Conservation (phyloP, 805 yeast species). For the Barnettozyma botsteinii region DNA sequence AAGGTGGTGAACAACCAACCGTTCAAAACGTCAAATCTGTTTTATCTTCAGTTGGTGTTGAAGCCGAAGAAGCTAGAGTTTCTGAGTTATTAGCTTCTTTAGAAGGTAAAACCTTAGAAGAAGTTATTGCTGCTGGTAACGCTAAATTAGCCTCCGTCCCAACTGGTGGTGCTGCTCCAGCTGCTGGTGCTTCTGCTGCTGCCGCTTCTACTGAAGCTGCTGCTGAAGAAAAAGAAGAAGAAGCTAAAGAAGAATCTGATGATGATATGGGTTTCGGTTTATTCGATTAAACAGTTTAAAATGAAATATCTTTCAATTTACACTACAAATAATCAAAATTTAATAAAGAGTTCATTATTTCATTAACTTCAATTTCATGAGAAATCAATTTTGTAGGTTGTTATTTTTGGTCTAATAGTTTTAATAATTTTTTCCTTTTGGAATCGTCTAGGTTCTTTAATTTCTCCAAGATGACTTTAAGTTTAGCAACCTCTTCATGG, state of each 20-base stretch:
- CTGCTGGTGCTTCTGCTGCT: constrained; percentile 50
- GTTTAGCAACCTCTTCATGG: constrained; percentile 15
- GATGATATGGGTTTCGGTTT: constrained; percentile 79
- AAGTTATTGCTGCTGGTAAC: constrained; percentile 75
- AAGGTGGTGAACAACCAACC: constrained; percentile 80
- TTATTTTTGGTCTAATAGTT: constrained; percentile 1
- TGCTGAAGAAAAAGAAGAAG: constrained; percentile 39
- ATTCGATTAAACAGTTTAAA: constrained; percentile 43
- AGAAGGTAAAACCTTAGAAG: constrained; percentile 68
- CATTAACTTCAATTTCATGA: too few relatives aligned
- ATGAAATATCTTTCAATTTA: neutral
- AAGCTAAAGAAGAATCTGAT: constrained; percentile 44
- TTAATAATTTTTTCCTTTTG: constrained; percentile 6
- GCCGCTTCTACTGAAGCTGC: constrained; percentile 51
- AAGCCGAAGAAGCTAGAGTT: constrained; percentile 73
- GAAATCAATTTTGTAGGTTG: too few relatives aligned
- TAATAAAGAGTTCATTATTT: constrained; percentile 4
- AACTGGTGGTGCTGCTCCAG: constrained; percentile 74
- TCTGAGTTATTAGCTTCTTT: constrained; percentile 64
- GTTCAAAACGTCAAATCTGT: constrained; percentile 69
- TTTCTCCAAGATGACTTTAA: constrained; percentile 17
- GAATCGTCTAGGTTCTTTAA: constrained; percentile 16
- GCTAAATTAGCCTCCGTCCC: constrained; percentile 78
- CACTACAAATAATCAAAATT: neutral
- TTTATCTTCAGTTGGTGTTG: constrained; percentile 72